These are phyloP conservation scores for Leccinellum albellum DNA, from an alignment of 768 basidiomycete species.

Conservation along the genomic window DNA sequence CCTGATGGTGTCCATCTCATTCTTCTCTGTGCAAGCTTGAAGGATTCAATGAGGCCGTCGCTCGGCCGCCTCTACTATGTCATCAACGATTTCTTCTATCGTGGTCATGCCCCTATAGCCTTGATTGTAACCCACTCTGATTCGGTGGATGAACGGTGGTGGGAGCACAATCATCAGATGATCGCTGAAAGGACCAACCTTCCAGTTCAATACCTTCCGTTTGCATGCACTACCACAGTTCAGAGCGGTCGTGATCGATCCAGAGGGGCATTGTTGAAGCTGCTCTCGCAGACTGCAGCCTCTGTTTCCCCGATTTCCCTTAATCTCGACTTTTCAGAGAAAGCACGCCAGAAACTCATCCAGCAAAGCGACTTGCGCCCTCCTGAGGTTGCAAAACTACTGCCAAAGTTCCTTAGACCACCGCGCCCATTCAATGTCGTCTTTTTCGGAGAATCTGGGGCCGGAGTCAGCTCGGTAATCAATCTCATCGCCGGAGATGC, in stretches of 20 bases:
- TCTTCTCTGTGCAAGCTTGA: constrained; percentile 32
- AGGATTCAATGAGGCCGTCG: constrained; percentile 25
- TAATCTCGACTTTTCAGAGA: neutral
- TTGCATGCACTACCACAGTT: neutral
- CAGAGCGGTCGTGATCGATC: neutral
- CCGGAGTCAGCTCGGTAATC: constrained; percentile 31
- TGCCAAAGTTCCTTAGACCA: neutral
- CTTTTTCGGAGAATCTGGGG: constrained; percentile 31
- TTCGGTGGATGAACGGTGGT: constrained; percentile 29
- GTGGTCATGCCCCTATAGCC: constrained; percentile 29
- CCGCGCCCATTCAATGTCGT: constrained; percentile 23
- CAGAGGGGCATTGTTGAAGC: neutral
- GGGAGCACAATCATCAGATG: constrained; percentile 24
- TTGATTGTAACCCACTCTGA: constrained; percentile 34
- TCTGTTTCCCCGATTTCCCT: neutral
- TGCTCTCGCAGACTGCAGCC: neutral
- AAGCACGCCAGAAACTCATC: neutral
- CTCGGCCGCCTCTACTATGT: constrained; percentile 30
- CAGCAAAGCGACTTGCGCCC: neutral
- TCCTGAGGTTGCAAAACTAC: neutral
- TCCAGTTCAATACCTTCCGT: neutral
- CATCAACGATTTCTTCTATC: constrained; percentile 33
- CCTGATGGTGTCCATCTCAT: constrained; percentile 33
- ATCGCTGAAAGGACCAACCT: constrained; percentile 4
- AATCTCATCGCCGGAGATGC: neutral